Conservation (phyloP, 805 yeast genomes). For the Wickerhamomyces tratensis region DNA sequence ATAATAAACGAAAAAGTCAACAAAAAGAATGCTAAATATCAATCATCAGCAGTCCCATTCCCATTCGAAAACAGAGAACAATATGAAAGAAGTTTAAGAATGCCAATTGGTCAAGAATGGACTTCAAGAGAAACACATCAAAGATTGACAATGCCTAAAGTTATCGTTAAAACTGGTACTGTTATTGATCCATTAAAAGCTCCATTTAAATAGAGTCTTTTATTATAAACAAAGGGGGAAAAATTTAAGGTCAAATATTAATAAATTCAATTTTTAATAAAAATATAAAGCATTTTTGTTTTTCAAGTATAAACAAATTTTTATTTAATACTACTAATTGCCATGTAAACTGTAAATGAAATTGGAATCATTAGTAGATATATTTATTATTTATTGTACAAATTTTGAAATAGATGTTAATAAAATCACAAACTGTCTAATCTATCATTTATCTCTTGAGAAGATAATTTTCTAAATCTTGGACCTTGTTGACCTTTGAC, state of each 20-base stretch:
- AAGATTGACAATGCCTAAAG: slow-evolving; percentile 79
- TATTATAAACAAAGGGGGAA: too few relatives aligned
- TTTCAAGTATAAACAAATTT: too few relatives aligned
- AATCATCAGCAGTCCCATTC: slow-evolving; percentile 85
- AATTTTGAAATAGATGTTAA: too few relatives aligned
- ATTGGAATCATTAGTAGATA: too few relatives aligned
- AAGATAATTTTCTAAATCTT: slow-evolving; percentile 70
- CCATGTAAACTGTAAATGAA: too few relatives aligned
- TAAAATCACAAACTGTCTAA: slow-evolving; percentile 69
- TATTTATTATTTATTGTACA: too few relatives aligned
- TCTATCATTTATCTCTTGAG: slow-evolving; percentile 94
- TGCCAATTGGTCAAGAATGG: slow-evolving; percentile 99
- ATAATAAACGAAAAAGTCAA: slow-evolving; percentile 82
- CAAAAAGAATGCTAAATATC: slow-evolving; percentile 79
- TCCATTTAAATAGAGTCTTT: slow-evolving; percentile 46
- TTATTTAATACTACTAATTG: too few relatives aligned
- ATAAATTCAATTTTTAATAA: too few relatives aligned
- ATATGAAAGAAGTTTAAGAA: slow-evolving; percentile 84
- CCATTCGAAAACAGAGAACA: slow-evolving; percentile 92
- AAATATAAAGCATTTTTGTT: too few relatives aligned
- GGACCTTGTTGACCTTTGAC: slow-evolving; percentile 76
- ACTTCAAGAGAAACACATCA: slow-evolving; percentile 81
- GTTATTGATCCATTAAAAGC: slow-evolving; percentile 88
- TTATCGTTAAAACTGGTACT: slow-evolving; percentile 77
- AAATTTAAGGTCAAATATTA: too few relatives aligned